Evolutionary conservation across 495 filamentous ascomycete genomes (phyloP).

Genomic region (Hyaloscypha variabilis): DNA sequence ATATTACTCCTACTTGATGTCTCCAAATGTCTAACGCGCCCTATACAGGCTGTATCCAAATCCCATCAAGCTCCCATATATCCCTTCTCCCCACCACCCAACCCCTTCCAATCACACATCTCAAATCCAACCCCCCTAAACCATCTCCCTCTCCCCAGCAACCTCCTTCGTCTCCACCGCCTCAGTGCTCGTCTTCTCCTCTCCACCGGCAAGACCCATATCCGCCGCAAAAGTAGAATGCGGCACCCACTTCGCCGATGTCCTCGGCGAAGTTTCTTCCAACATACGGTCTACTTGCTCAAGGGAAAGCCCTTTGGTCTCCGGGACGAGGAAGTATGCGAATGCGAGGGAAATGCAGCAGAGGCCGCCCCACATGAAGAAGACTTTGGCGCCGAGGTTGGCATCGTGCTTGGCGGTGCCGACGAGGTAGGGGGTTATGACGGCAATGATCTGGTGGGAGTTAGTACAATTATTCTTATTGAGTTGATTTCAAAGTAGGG

Average conservation of each 20-base stretch:
- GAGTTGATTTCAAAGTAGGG: too few relatives aligned
- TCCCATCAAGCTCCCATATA: too few relatives aligned
- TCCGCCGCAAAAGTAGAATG: conserved; percentile 66
- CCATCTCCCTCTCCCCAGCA: too few relatives aligned
- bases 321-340: conserved; percentile 78
- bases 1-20: too few relatives aligned
- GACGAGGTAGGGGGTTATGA: conserved; percentile 30
- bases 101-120: too few relatives aligned
- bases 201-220: conserved; percentile 43
- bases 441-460: conserved; percentile 18
- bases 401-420: conserved; percentile 29
- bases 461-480: too few relatives aligned
- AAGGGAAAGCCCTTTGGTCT: conserved; percentile 84
- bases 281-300: conserved; percentile 91
- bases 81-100: too few relatives aligned
- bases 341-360: conserved; percentile 66
- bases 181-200: not conserved
- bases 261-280: conserved; percentile 74
- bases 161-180: conserved; percentile 2
- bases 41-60: too few relatives aligned
- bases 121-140: too few relatives aligned
- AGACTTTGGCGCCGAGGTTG: conserved; percentile 71
- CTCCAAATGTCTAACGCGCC: too few relatives aligned
- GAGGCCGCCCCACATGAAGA: conserved; percentile 76
- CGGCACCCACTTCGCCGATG: conserved; percentile 70